Percentiles rank a stretch among this genome's conserved stretches.
Evolutionary conservation across 352 stramenopile genomes (phyloP).

Genomic region (Phytophthora melonis): DNA sequence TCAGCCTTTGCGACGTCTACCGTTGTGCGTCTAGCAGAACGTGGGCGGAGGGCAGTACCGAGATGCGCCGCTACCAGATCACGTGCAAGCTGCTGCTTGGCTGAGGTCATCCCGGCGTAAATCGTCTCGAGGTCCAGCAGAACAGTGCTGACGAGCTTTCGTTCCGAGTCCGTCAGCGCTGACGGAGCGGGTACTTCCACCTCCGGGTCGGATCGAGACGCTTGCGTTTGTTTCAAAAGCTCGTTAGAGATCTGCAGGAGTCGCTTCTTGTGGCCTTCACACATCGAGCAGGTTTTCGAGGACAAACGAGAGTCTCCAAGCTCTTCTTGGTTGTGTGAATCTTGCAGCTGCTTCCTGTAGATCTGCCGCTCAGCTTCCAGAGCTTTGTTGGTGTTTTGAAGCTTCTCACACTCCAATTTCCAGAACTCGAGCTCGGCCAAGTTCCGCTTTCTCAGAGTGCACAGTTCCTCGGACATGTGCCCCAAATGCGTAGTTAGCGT

Average conservation of each 20-base stretch:
- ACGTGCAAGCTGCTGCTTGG: conserved; percentile 45
- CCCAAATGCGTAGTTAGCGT: conserved; percentile 70
- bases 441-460: conserved; percentile 73
- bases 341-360: conserved; percentile 41
- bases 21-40: conserved; percentile 2
- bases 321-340: conserved; percentile 23
- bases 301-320: neutral
- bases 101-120: conserved; percentile 45
- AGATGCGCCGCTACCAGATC: conserved; percentile 39
- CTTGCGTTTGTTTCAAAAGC: conserved; percentile 29
- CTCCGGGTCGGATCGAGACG: conserved; percentile 5
- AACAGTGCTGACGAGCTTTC: conserved; percentile 42
- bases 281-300: conserved; percentile 43
- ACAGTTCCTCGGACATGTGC: conserved; percentile 75
- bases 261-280: conserved; percentile 65
- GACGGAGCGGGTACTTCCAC: conserved; percentile 17
- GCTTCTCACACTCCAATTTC: conserved; percentile 75
- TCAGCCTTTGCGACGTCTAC: neutral
- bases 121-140: conserved; percentile 63
- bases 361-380: conserved; percentile 48
- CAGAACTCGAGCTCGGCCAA: conserved; percentile 67
- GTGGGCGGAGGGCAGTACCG: conserved; percentile 9
- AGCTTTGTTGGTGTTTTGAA: conserved; percentile 60
- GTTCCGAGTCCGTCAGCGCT: conserved; percentile 49
- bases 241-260: conserved; percentile 59